phyloP scores from a whole-genome alignment of 345 rosid genomes.

The Salix caprea region DNA sequence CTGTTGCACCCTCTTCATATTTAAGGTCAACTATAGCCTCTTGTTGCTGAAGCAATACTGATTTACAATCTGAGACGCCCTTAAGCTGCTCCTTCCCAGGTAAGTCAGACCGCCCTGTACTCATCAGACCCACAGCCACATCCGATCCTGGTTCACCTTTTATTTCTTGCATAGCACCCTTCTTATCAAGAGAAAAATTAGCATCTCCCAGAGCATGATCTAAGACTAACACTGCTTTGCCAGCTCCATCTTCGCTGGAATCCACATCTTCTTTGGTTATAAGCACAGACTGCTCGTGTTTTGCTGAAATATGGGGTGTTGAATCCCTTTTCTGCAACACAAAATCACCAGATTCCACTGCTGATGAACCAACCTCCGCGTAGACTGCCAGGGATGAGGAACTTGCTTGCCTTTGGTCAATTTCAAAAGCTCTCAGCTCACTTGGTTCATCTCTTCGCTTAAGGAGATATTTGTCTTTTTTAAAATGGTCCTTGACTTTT shows the following conservation, averaged over 20 bases:
- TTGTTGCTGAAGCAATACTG: slow-evolving; percentile 24
- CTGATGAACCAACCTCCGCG: slow-evolving; percentile 43
- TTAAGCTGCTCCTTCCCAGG: slow-evolving; percentile 21
- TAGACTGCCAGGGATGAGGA: slow-evolving; percentile 29
- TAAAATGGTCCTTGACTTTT: slow-evolving; percentile 73
- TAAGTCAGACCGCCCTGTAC: slow-evolving; percentile 10
- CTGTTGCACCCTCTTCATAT: slow-evolving; percentile 32
- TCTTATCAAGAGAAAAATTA: slow-evolving; percentile 29
- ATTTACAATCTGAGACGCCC: slow-evolving; percentile 13
- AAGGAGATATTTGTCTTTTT: slow-evolving; percentile 74
- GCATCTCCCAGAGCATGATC: slow-evolving; percentile 29
- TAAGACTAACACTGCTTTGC: slow-evolving; percentile 18
- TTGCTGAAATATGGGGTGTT: slow-evolving; percentile 28
- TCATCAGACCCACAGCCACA: slow-evolving; percentile 3
- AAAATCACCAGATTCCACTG: slow-evolving; percentile 45
- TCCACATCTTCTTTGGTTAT: slow-evolving; percentile 32
- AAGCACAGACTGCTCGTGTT: slow-evolving; percentile 34
- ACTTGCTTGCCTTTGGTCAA: slow-evolving; percentile 40
- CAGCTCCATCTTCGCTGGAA: slow-evolving; percentile 32
- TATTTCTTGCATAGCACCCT: slow-evolving; percentile 17
- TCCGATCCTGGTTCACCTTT: slow-evolving; percentile 23
- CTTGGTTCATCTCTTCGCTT: slow-evolving; percentile 71
- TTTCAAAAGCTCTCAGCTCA: slow-evolving; percentile 25
- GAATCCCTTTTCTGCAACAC: slow-evolving; percentile 67
- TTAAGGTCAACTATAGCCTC: slow-evolving; percentile 30